These are phyloP conservation scores for Backusella macrospora DNA, from an alignment of 192 early-diverging fungal species.

Conservation along the genomic window DNA sequence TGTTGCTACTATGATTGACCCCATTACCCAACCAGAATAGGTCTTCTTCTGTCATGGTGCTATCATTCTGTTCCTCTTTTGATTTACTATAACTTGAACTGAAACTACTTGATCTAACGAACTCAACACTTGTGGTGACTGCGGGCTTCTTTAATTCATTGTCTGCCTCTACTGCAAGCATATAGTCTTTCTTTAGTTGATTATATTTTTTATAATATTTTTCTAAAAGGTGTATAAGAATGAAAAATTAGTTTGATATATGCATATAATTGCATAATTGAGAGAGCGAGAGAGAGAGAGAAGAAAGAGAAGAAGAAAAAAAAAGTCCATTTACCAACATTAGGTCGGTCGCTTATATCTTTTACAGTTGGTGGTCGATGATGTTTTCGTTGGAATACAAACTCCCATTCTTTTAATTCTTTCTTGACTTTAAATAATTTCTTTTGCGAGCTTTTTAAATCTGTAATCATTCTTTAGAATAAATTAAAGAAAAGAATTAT, in stretches of 20 bases:
- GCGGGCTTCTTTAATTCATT: neutral
- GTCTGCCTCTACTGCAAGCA: neutral
- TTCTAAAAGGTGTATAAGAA: neutral
- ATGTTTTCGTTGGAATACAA: neutral
- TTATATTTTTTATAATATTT: slow-evolving; percentile 15
- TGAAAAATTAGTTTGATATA: too few relatives aligned
- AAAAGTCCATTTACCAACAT: slow-evolving; percentile 15
- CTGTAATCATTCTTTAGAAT: neutral
- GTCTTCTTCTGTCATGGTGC: slow-evolving; percentile 2
- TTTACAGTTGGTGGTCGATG: neutral
- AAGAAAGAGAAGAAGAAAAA: too few relatives aligned
- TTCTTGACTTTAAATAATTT: neutral
- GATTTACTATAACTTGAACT: neutral
- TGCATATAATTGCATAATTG: too few relatives aligned
- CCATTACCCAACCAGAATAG: neutral
- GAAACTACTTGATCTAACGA: neutral
- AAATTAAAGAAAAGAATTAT: neutral
- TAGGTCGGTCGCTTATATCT: neutral
- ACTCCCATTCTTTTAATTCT: neutral
- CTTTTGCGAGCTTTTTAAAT: neutral
- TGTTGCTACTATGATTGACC: neutral
- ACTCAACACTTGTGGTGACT: neutral
- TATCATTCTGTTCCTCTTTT: neutral
- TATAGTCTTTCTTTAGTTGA: neutral
- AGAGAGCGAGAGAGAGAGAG: too few relatives aligned